Conservation (phyloP, 1,284 basidiomycete species). For the Ceraceosorus guamensis region DNA sequence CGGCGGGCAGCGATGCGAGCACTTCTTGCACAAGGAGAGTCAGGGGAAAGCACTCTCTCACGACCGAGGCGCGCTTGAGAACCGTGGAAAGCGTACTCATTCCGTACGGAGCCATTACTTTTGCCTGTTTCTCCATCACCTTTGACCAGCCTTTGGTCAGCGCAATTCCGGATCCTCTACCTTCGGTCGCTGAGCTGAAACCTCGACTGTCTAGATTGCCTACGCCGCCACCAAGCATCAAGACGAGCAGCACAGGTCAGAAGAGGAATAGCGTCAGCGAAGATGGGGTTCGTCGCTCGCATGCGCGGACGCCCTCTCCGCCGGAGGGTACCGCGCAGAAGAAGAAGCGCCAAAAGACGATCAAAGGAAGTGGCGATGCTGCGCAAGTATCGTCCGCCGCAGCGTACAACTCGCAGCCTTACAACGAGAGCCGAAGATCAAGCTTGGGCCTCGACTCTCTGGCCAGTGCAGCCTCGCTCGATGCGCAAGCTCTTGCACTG, state of each 20-base stretch:
- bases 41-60: conserved; percentile 67
- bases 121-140: conserved; percentile 52
- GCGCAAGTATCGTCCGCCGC: too few relatives aligned
- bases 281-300: background rate
- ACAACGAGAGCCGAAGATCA: too few relatives aligned
- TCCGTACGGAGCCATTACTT: conserved; percentile 68
- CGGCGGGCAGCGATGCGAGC: conserved; percentile 53
- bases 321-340: background rate
- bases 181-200: background rate
- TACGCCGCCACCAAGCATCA: background rate
- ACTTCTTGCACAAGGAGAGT: conserved; percentile 90
- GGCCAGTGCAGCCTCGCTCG: conserved; percentile 15
- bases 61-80: conserved; percentile 55
- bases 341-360: background rate
- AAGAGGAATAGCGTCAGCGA: background rate
- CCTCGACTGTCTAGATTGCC: background rate
- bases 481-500: background rate
- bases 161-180: conserved; percentile 12
- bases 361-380: background rate
- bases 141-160: conserved; percentile 25
- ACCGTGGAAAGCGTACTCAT: conserved; percentile 84
- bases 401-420: too few relatives aligned
- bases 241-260: background rate
- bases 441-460: too few relatives aligned
- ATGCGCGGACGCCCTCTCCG: background rate